Evolutionary conservation across 768 basidiomycete species (phyloP), one percentile per base, ranked within the genome.

Genomic region (Kwoniella shandongensis): DNA sequence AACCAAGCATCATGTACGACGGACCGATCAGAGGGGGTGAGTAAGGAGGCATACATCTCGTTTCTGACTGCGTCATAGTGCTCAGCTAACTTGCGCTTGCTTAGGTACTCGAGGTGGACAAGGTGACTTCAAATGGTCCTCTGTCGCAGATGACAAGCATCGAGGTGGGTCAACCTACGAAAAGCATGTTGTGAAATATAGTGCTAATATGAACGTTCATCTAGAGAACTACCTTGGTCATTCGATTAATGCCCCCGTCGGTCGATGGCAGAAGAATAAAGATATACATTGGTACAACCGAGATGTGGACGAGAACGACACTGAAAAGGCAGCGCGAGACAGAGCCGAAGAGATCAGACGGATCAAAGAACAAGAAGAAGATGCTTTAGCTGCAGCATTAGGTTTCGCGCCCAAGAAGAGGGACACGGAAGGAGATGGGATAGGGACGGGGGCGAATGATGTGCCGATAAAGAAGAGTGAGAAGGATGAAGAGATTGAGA

Each of bases 211-310:
- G 10, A 32, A 32, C 32, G 20, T 1, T 48, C 29, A 32, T 32
- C 7, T 26, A 73, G 75, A 97, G 87, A 87, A 96, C 78, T 98
- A 98, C 76, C 84, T 98, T 2, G 93, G 93, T 4, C 90, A 94
- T 74, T 89, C 89, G 51, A 84, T 96, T 78, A 93, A 93, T 70
- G 93, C 93, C 2, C 93, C 93, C 0, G 89, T 89, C 1, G 93
- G 93, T 1, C 81, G 93, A 44, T 98, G 93, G 93, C 93, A 96
- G 78, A 93, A 93, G 79, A 91, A 91, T 79, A 91, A 93, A 75
- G 93, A 98, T 69, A 79, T 98, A 15, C 92, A 94, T 69, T 98
- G 93, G 93, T 98, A 94, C 73, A 83, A 80, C 67, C 85, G 92
- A 26, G 89, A 91, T 4, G 62, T 61, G 26, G 25, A 59, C 30